Evolutionary conservation across 495 filamentous ascomycete genomes (phyloP), one percentile per base, ranked within the genome.

Genomic region (Sphaerosporella brunnea): DNA sequence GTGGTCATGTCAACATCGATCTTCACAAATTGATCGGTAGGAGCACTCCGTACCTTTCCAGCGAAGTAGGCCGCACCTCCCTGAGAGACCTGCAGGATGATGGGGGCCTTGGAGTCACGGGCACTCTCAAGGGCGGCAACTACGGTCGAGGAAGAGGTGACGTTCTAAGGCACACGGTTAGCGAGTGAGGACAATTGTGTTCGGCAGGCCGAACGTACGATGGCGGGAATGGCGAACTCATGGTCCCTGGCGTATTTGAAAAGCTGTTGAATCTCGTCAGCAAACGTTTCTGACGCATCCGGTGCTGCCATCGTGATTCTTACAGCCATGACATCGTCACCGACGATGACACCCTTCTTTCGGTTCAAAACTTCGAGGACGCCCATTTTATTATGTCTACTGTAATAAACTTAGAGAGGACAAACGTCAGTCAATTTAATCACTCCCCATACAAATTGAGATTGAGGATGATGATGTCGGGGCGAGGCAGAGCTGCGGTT

Each of bases 41-140:
- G 13, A 32, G 28, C 28, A 32, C 13, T 13, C 53, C 60, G 43
- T 64, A 75, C 70, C 78, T 93, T 93, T 65, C 86, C 88, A 58
- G 79, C 79, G 64, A 94, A 95, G 76, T 80, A 94, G 53, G 85
- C 86, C 30, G 86, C 80, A 66, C 90, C 90, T 59, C 90, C 88
- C 67, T 95, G 82, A 58, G 82, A 88, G 55, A 84, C 68, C 69
- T 95, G 87, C 49, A 94, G 75, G 63, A 93, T 80, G 67, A 95
- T 77, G 42, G 88, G 86, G 39, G 81, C 72, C 59, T 85, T 88
- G 56, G 74, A 66, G 62, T 96, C 90, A 51, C 84, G 76, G 49
- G 90, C 90, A 54, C 92, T 92, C 69, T 99, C 90, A 10, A 54
- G 49, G 19, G 52, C 40, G 9, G 54, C 54, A 25, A 54, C 54